Conservation (phyloP, 1,284 basidiomycete species). For the Takashimella koratensis region DNA sequence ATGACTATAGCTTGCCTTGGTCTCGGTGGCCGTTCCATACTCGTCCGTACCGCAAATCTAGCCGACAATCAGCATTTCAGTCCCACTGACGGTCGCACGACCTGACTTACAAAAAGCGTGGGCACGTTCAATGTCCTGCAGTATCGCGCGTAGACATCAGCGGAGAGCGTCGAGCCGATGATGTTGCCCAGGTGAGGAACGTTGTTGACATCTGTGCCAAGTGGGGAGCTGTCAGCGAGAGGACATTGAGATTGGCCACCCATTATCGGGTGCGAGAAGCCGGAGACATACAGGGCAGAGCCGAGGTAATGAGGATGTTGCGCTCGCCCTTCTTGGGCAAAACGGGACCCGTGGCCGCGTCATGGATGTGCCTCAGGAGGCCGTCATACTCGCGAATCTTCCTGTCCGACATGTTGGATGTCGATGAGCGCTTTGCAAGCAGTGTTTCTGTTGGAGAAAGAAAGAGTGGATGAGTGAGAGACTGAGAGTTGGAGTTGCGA, state of each 20-base stretch:
- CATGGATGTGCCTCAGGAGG: conserved; percentile 53
- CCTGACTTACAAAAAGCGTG: conserved; percentile 45
- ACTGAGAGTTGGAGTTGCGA: not conserved
- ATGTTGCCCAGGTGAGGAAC: conserved; percentile 99
- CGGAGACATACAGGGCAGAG: conserved; percentile 87
- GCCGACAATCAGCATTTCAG: conserved; percentile 16
- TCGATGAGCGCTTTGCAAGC: conserved; percentile 54
- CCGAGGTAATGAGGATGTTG: conserved; percentile 91
- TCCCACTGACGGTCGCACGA: too few relatives aligned
- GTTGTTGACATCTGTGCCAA: conserved; percentile 79
- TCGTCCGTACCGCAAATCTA: conserved; percentile 98
- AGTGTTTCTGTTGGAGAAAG: not conserved
- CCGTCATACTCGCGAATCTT: conserved; percentile 20
- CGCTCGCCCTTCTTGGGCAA: conserved; percentile 77
- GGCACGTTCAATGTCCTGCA: conserved; percentile 54
- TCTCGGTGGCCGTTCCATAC: conserved; percentile 98
- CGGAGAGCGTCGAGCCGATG: conserved; percentile 79
- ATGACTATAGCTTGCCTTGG: too few relatives aligned
- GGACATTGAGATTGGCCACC: too few relatives aligned
- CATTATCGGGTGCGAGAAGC: too few relatives aligned
- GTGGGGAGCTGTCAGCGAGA: too few relatives aligned
- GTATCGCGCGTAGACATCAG: conserved; percentile 93
- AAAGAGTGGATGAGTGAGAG: not conserved
- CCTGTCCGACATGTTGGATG: conserved; percentile 31
- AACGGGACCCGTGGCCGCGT: conserved; percentile 36